Evolutionary conservation across 2,329 filamentous ascomycete species (phyloP).

Genomic region (Thelonectria olida): DNA sequence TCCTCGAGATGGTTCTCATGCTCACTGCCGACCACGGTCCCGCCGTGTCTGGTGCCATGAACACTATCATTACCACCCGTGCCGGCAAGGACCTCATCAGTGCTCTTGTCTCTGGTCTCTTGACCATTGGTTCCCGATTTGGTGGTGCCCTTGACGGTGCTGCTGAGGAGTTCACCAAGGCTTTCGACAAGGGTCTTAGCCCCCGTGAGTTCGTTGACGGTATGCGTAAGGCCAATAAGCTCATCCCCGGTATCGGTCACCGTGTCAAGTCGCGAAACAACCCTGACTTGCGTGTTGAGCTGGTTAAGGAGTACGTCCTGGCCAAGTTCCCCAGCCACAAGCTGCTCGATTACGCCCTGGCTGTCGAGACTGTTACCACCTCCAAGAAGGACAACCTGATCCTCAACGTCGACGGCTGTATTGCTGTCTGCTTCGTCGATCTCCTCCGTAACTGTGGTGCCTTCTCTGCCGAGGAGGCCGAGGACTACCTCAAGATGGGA

Average conservation of each 20-base stretch:
- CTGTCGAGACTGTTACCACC: slow-evolving; percentile 96
- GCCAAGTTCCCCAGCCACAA: slow-evolving; percentile 98
- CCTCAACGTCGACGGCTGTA: slow-evolving; percentile 97
- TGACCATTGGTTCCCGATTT: slow-evolving; percentile 98
- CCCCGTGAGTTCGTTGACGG: slow-evolving; percentile 98
- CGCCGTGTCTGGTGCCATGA: slow-evolving; percentile 99
- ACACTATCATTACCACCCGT: slow-evolving; percentile 99
- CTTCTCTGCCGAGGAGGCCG: slow-evolving; percentile 94
- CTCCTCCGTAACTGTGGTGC: slow-evolving; percentile 97
- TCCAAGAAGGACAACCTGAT: slow-evolving; percentile 99
- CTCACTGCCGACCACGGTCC: slow-evolving; percentile 99
- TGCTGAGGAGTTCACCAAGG: slow-evolving; percentile 97
- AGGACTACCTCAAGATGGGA: slow-evolving; percentile 99
- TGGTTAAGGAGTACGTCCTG: slow-evolving; percentile 98
- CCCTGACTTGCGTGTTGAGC: slow-evolving; percentile 98
- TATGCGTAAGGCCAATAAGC: slow-evolving; percentile 99
- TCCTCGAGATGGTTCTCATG: slow-evolving; percentile 99
- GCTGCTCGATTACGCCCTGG: slow-evolving; percentile 97
- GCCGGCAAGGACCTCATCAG: slow-evolving; percentile 98
- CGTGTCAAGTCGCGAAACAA: slow-evolving; percentile 99
- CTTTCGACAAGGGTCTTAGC: slow-evolving; percentile 97
- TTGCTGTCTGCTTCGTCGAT: slow-evolving; percentile 99
- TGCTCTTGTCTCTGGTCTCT: slow-evolving; percentile 92
- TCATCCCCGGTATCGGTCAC: slow-evolving; percentile 99
- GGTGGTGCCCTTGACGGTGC: slow-evolving; percentile 98